These are phyloP conservation scores for Pelargonium nanum DNA, from an alignment of 345 rosid genomes.

Conservation along the genomic window DNA sequence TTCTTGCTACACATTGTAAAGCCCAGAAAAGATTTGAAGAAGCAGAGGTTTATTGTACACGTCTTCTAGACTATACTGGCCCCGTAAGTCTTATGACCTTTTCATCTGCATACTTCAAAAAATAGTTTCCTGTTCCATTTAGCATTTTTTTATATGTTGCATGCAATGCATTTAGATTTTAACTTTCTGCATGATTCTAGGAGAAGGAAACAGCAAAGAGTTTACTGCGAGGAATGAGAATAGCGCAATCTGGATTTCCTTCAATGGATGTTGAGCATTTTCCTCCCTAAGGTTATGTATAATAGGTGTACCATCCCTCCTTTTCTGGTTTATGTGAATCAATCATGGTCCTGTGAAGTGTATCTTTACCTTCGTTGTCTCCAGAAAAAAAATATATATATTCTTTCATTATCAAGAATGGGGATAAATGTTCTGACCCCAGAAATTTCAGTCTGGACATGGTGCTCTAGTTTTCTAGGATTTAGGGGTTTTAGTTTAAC, in stretches of 20 bases:
- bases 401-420: too few relatives aligned
- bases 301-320: not conserved
- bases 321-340: not conserved
- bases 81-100: constrained; percentile 45
- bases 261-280: constrained; percentile 66
- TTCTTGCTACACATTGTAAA: constrained; percentile 68
- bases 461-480: too few relatives aligned
- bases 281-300: constrained; percentile 36
- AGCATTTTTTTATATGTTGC: constrained; percentile 1
- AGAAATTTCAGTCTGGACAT: too few relatives aligned
- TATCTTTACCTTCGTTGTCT: not conserved
- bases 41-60: constrained; percentile 90
- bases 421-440: too few relatives aligned
- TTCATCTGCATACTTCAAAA: not conserved
- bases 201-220: constrained; percentile 86
- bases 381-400: too few relatives aligned
- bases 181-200: constrained; percentile 29
- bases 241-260: constrained; percentile 47
- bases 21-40: constrained; percentile 65
- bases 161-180: constrained; percentile 4
- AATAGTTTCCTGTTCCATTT: not conserved
- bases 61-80: constrained; percentile 85
- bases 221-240: constrained; percentile 66
- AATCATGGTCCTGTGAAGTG: not conserved
- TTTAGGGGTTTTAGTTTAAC: not conserved